Percentiles rank a stretch among this genome's conserved stretches.
Conservation (phyloP, 768 basidiomycete genomes). For the Hygrocybe punicea region DNA sequence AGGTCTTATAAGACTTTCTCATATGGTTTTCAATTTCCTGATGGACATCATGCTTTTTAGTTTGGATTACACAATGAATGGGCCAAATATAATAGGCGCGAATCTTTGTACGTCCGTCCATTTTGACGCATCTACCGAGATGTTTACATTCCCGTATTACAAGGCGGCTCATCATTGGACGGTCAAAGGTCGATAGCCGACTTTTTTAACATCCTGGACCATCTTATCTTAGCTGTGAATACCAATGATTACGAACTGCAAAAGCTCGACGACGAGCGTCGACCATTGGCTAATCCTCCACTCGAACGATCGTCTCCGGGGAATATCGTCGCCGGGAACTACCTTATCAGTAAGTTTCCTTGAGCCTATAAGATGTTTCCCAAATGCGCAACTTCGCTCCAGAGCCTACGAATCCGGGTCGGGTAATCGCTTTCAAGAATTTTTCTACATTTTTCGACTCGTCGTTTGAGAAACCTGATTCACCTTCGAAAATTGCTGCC, state of each 20-base stretch:
- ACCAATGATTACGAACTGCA: conserved; percentile 16
- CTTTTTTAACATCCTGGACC: conserved; percentile 18
- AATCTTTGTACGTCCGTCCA: conserved; percentile 4
- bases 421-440: not conserved
- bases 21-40: too few species aligned
- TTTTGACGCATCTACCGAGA: not conserved
- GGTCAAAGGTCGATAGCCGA: conserved; percentile 19
- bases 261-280: not conserved
- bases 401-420: conserved; percentile 16
- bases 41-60: conserved; percentile 1
- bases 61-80: not conserved
- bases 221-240: conserved; percentile 5
- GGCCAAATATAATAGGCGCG: not conserved
- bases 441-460: conserved; percentile 11
- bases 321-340: conserved; percentile 14
- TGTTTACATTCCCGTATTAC: conserved; percentile 10
- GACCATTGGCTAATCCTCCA: conserved; percentile 6
- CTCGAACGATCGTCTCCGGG: conserved; percentile 19
- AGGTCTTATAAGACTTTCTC: too few species aligned
- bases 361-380: conserved; percentile 8
- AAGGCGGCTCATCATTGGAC: conserved; percentile 18
- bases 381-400: conserved; percentile 17
- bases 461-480: conserved; percentile 1
- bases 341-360: conserved; percentile 17
- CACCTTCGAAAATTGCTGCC: not conserved